Base-by-base conservation (phyloP, 352 stramenopile genomes). In the Pythium biforme region DNA sequence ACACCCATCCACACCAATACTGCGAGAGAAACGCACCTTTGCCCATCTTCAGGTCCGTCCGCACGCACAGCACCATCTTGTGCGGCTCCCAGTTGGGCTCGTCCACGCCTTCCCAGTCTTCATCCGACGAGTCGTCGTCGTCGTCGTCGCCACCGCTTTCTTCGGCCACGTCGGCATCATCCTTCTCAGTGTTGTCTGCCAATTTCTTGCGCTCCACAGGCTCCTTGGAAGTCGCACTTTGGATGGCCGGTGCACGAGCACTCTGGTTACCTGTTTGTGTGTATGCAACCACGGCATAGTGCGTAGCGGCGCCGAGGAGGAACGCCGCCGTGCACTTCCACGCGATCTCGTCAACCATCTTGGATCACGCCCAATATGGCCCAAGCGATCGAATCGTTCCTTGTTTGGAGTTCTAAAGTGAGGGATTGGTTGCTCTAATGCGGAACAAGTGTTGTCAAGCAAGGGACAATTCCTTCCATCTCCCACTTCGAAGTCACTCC, bases 41-140 rank as follows among this genome's bases (percentile, higher is more conserved):
- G 68, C 92, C 91, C 96, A 99, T 99, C 69, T 92, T 95, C 43
- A 99, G 76, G 74, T 97, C 86, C 33, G 87, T 96, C 65, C 97
- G 96, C 66, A 98, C 96, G 60, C 90, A 96, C 20, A 99, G 81
- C 53, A 99, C 89, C 92, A 98, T 98, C 66, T 96, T 97, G 76
- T 95, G 86, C 22, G 84, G 84, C 59, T 79, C 57, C 76, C 72
- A 92, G 59, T 53, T 78, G 34, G 69, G 62, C 8, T 75, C 75
- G 51, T 94, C 83, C 41, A 74, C 72, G 62, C 73, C 86, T 40
- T 91, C 79, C 73, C 81, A 91, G 27, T 83, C 78, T 34, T 66
- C 64, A 29, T 92, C 83, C 19, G 86, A 78, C 5, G 77, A 81
- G 5, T 34, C 45, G 23, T 51, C 23, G 33, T 72, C 65, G 40